Percentiles rank a stretch among this genome's conserved stretches.
Evolutionary conservation across 345 rosid genomes (phyloP).

Genomic region (Gossypium stocksii): DNA sequence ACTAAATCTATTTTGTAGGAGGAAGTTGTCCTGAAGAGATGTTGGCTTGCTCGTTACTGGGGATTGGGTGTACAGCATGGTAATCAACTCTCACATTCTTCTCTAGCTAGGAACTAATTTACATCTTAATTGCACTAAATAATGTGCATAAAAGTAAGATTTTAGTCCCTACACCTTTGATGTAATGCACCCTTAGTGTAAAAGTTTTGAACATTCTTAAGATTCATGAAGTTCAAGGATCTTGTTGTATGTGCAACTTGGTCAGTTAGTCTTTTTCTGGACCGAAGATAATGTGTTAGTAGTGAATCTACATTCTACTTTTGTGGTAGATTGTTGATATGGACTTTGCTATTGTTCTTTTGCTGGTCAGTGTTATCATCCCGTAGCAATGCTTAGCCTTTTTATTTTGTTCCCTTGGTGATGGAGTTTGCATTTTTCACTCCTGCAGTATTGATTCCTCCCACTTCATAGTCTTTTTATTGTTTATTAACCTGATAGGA

Average conservation of each 20-base stretch:
- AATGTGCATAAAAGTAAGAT: background rate
- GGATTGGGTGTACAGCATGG: conserved; percentile 87
- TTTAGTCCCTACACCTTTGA: background rate
- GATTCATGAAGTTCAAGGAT: background rate
- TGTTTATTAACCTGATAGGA: background rate
- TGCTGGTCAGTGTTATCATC: background rate
- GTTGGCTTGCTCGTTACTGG: conserved; percentile 99
- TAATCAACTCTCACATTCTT: conserved; percentile 27
- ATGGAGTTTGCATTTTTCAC: background rate
- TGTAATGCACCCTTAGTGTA: background rate
- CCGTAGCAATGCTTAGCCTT: background rate
- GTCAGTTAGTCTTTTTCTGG: background rate
- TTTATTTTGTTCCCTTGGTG: background rate
- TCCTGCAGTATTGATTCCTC: background rate
- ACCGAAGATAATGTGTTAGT: background rate
- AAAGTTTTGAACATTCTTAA: background rate
- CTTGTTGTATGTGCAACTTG: background rate
- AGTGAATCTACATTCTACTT: background rate
- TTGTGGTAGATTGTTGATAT: background rate
- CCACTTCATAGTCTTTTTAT: background rate
- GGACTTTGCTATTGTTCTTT: background rate
- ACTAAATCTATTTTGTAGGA: conserved; percentile 46
- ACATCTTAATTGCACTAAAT: background rate
- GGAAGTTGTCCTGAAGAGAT: conserved; percentile 98
- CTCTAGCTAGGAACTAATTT: conserved; percentile 4